These are phyloP conservation scores for Flammula alnicola DNA, from an alignment of 1,284 basidiomycete species.

Conservation along the genomic window DNA sequence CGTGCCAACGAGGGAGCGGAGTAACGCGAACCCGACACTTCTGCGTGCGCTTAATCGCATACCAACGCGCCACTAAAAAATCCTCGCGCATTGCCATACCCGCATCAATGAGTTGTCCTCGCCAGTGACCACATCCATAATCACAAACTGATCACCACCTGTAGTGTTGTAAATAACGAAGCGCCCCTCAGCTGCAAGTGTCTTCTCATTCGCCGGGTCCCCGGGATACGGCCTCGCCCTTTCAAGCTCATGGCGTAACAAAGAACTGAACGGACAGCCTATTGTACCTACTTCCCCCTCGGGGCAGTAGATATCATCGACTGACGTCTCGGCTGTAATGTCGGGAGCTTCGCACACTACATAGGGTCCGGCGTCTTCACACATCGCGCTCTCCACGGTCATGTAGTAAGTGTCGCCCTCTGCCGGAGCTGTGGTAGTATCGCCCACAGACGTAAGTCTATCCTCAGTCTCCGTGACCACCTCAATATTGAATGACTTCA, in stretches of 20 bases:
- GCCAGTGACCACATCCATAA: neutral
- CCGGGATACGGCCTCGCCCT: slow-evolving; percentile 1
- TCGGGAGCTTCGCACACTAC: neutral
- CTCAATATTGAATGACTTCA: slow-evolving; percentile 12
- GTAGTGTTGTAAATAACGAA: neutral
- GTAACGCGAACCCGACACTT: no score
- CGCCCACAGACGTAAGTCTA: neutral
- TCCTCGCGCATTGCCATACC: no score
- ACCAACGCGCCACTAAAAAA: no score
- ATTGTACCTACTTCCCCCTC: neutral
- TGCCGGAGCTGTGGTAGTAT: neutral
- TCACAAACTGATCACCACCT: neutral
- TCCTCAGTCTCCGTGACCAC: neutral
- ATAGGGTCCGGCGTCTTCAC: neutral
- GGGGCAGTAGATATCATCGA: neutral
- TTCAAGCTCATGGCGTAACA: neutral
- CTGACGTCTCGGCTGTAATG: neutral
- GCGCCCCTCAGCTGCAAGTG: neutral
- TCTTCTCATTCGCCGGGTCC: neutral
- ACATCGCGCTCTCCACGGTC: neutral
- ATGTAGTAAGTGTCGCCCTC: slow-evolving; percentile 5
- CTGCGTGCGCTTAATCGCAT: no score
- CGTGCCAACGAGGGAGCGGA: no score
- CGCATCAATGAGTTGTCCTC: neutral
- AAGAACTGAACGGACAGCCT: neutral